These are phyloP conservation scores for Malania oleifera DNA, from an alignment of 164 flowering plant species.

Conservation along the genomic window DNA sequence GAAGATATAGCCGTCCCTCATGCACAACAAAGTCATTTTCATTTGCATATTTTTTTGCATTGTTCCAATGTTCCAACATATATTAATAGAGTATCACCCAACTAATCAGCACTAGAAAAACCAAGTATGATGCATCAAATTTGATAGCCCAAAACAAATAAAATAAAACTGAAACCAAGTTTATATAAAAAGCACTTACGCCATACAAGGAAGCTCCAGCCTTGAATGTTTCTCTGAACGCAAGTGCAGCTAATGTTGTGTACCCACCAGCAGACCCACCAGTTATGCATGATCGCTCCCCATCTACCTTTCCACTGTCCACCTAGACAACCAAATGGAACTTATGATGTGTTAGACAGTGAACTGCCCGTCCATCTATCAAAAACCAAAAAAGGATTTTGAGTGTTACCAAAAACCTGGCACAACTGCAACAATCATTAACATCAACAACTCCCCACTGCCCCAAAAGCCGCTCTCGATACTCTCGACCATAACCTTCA, in stretches of 20 bases:
- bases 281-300: slow-evolving; percentile 68
- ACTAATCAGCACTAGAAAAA: too few species aligned
- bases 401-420: slow-evolving; percentile 72
- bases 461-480: slow-evolving; percentile 77
- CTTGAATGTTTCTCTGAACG: slow-evolving; percentile 75
- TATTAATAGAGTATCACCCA: too few species aligned
- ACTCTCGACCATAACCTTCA: slow-evolving; percentile 93
- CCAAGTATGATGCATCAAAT: too few species aligned
- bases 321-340: slow-evolving; percentile 44
- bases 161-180: too few species aligned
- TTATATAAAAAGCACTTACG: slow-evolving; percentile 40
- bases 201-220: slow-evolving; percentile 98
- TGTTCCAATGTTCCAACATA: too few species aligned
- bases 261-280: slow-evolving; percentile 98
- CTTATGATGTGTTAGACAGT: not conserved
- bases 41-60: too few species aligned
- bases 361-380: not conserved
- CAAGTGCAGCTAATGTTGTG: slow-evolving; percentile 94
- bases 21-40: too few species aligned
- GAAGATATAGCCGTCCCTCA: too few species aligned
- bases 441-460: slow-evolving; percentile 96
- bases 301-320: slow-evolving; percentile 78
- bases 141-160: too few species aligned
- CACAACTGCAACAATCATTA: slow-evolving; percentile 95
- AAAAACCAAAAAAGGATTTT: not conserved